phyloP scores from a whole-genome alignment of 2,329 filamentous ascomycete species.

The Phialocephala subalpina region DNA sequence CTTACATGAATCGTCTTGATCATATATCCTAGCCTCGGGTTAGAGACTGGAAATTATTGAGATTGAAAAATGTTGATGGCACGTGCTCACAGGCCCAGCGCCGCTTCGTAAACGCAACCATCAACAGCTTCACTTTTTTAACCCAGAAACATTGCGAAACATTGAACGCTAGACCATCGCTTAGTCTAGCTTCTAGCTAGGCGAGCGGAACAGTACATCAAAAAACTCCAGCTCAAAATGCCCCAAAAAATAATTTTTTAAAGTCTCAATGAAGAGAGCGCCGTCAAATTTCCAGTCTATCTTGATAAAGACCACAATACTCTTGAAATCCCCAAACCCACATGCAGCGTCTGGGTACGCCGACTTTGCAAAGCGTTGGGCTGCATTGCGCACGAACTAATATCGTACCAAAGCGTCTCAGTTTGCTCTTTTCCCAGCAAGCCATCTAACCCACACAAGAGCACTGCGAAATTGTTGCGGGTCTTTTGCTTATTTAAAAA shows the following conservation, averaged over 20 bases:
- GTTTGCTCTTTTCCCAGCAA: background rate
- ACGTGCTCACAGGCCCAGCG: background rate
- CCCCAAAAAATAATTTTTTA: background rate
- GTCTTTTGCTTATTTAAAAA: background rate
- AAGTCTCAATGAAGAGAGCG: background rate
- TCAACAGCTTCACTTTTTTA: background rate
- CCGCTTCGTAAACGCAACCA: background rate
- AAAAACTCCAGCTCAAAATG: background rate
- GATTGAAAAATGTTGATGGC: background rate
- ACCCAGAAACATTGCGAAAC: background rate
- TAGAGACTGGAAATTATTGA: background rate
- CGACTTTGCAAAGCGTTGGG: constrained; percentile 1
- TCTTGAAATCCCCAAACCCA: background rate
- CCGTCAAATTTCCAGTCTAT: background rate
- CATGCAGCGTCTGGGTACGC: constrained; percentile 3
- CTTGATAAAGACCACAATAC: background rate
- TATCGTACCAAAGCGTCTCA: background rate
- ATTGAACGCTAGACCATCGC: background rate
- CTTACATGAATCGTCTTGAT: background rate
- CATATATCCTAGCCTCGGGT: background rate
- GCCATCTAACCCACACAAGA: background rate
- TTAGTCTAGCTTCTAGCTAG: background rate
- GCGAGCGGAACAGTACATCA: background rate
- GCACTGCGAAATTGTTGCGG: background rate
- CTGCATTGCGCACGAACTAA: background rate